Evolutionary conservation across 495 filamentous ascomycete species (phyloP), one percentile per base, ranked within the genome.

Genomic region (Penicillium robsamsonii): DNA sequence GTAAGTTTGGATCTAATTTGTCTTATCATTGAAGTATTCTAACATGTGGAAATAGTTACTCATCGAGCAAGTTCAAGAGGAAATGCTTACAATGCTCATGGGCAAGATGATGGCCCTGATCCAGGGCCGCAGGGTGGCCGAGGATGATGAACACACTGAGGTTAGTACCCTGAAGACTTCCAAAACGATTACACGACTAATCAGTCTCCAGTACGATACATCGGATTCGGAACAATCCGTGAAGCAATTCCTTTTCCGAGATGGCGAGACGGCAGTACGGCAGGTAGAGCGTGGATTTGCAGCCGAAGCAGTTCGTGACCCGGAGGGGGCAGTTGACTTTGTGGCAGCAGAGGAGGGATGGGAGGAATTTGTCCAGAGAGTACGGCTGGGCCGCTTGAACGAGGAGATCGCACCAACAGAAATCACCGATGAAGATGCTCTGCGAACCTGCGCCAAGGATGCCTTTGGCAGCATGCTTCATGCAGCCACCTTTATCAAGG

Each of bases 61-160:
- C 50, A 62, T 62, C 30, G 54, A 35, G 45, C 50, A 74, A 35
- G 68, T 75, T 15, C 60, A 72, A 50, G 70, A 74, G 1, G 76
- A 79, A 35, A 70, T 72, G 60, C 60, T 74, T 13, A 56, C 65
- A 43, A 68, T 74, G 3, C 69, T 68, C 15, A 67, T 70, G 25
- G 76, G 76, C 22, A 74, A 74, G 6, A 73, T 72, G 50, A 77
- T 79, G 70, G 63, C 66, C 5, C 58, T 75, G 43, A 69, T 77
- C 27, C 58, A 65, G 54, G 72, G 73, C 18, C 70, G 65, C 17
- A 68, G 67, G 29, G 72, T 68, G n/a, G 76, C 72, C 4, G 76
- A 77, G 49, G 76, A 79, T 50, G 76, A 79, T 53, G 74, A 79
- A 48, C 76, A 79, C 52, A 79, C 76, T 6, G 76, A 79, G 65